Base-by-base conservation (phyloP, 2,329 filamentous ascomycete species). In the Ascochyta viciae-villosae region DNA sequence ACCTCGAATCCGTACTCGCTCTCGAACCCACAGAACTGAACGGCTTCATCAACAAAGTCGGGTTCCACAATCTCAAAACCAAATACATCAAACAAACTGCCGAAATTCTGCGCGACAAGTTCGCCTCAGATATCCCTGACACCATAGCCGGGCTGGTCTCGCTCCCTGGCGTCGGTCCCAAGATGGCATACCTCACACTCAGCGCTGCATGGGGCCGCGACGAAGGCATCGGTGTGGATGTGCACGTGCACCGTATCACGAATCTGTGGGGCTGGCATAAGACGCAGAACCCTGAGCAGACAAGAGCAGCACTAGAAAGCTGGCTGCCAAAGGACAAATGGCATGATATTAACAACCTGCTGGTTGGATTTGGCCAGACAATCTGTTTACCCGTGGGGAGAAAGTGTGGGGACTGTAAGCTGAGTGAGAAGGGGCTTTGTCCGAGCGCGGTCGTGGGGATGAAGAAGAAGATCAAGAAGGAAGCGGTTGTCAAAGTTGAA, bases 21-120 rank as follows among this genome's bases (percentile, higher is more conserved):
- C 87, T 92, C 26, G 82, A 88, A 4, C 85, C 91, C 1, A 79
- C 80, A 2, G 74, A 80, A 13, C 80, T 91, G 23, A 94, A 96
- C 72, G 79, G 86, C 66, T 80, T 96, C 63, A 96, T 96, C 62
- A 83, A 85, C 73, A 88, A 89, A 64, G 92, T 96, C 37, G 93
- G 93, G 24, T 97, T 97, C 74, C 93, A 96, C 80, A 96, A 96
- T 71, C 93, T 92, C 77, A 97, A 97, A 79, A 95, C 92, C 2
- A 89, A 87, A 77, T 90, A 86, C 73, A 88, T 96, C 71, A 92
- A 95, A 74, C 82, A 87, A 53, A 82, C 89, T 0, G 92, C 92
- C 3, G 78, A 83, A 29, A 88, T 96, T 31, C 81, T 96, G 24
- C 83, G 86, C 41, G 89, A 94, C 68, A 75, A 86, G 49, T 91